Evolutionary conservation across 2,329 filamentous ascomycete species (phyloP).

Genomic region (Fusarium papillatum): DNA sequence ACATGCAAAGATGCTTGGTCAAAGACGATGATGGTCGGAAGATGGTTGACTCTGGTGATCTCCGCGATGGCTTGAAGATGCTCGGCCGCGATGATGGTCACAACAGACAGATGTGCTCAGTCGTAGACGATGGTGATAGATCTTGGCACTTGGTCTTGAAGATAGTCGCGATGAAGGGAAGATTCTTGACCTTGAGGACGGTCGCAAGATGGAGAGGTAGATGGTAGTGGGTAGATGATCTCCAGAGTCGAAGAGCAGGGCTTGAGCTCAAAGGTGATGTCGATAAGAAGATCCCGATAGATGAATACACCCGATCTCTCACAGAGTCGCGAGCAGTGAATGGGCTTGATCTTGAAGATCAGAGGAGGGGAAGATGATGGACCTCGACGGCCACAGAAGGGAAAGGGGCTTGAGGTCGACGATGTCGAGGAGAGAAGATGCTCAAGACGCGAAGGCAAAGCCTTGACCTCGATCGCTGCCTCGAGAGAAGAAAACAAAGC

Average conservation of each 20-base stretch:
- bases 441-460: neutral
- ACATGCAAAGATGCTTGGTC: neutral
- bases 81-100: neutral
- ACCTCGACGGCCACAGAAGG: neutral
- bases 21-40: neutral
- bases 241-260: neutral
- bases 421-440: neutral
- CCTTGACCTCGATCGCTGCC: neutral
- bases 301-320: neutral
- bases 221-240: neutral
- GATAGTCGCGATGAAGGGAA: neutral
- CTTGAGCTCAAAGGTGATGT: neutral
- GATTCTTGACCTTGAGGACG: neutral
- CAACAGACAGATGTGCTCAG: neutral
- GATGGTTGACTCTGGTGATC: neutral
- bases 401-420: neutral
- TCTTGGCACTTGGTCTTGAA: neutral
- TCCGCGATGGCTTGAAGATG: neutral
- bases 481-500: neutral
- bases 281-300: neutral
- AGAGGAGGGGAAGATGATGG: neutral
- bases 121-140: neutral
- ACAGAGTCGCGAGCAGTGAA: neutral
- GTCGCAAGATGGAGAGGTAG: neutral
- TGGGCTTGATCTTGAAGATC: neutral